Evolutionary conservation across 371 early-diverging fungal genomes (phyloP).

Genomic region (Vairimorpha necatrix): DNA sequence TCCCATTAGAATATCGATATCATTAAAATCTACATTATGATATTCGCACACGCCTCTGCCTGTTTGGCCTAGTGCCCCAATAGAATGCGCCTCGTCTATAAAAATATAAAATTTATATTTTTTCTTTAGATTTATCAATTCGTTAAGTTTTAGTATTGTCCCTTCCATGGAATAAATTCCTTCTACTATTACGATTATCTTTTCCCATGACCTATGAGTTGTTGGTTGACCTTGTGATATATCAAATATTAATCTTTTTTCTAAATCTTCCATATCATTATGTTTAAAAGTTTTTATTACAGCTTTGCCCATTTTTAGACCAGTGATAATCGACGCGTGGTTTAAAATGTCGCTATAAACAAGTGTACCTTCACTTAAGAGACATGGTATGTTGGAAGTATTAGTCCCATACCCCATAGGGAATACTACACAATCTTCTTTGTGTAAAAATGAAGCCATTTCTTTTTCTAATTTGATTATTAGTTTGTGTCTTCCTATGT

Average conservation of each 20-base stretch:
- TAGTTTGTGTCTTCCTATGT: conserved; percentile 68
- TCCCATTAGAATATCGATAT: conserved; percentile 95
- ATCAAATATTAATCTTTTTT: conserved; percentile 74
- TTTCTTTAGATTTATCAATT: conserved; percentile 79
- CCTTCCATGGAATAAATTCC: conserved; percentile 99
- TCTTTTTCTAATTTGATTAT: conserved; percentile 76
- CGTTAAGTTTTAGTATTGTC: conserved; percentile 77
- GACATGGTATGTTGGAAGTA: conserved; percentile 83
- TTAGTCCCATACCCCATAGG: conserved; percentile 99
- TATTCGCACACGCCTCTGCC: conserved; percentile 96
- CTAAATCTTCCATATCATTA: conserved; percentile 76
- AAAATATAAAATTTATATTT: conserved; percentile 95
- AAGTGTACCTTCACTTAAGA: conserved; percentile 79
- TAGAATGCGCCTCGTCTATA: conserved; percentile 98
- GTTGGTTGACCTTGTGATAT: conserved; percentile 96
- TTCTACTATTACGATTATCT: conserved; percentile 92
- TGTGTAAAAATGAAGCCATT: conserved; percentile 86
- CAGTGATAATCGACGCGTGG: conserved; percentile 89
- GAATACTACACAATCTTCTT: conserved; percentile 83
- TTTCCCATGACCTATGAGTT: conserved; percentile 95
- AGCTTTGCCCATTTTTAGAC: conserved; percentile 85
- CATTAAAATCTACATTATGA: conserved; percentile 74
- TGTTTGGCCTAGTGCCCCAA: conserved; percentile 83
- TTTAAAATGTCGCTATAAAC: conserved; percentile 93
- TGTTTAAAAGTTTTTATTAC: conserved; percentile 89